A percentile compares a stretch with the other conserved stretches of the same genome.
Conservation (phyloP, 2,329 filamentous ascomycete species). For the Onygenales sp. region DNA sequence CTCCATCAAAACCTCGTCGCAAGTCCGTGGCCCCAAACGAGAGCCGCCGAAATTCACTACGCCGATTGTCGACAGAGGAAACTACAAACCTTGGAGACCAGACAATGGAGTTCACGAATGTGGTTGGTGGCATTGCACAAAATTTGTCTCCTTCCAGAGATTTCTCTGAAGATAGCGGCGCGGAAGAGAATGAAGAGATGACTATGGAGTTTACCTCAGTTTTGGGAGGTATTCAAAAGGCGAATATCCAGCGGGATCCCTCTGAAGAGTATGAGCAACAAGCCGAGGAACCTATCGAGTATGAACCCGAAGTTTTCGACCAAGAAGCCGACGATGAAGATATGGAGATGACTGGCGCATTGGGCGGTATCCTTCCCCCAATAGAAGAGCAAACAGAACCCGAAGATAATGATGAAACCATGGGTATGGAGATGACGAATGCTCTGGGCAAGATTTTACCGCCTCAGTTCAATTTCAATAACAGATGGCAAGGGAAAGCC, state of each 20-base stretch:
- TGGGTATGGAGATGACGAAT: slow-evolving; percentile 60
- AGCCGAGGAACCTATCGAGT: slow-evolving; percentile 9
- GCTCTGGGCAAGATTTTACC: slow-evolving; percentile 54
- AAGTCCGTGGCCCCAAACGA: slow-evolving; percentile 22
- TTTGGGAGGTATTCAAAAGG: slow-evolving; percentile 31
- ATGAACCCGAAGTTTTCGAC: slow-evolving; percentile 6
- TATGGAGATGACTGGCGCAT: slow-evolving; percentile 53
- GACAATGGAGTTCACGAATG: slow-evolving; percentile 39
- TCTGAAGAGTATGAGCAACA: slow-evolving; percentile 9
- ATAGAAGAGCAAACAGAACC: slow-evolving; percentile 30
- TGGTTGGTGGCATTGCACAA: slow-evolving; percentile 30
- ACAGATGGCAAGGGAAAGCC: slow-evolving; percentile 43
- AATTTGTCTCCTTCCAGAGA: slow-evolving; percentile 16
- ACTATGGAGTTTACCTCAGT: slow-evolving; percentile 40
- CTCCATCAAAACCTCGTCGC: slow-evolving; percentile 15
- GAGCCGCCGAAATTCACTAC: slow-evolving; percentile 24
- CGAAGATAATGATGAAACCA: slow-evolving; percentile 35
- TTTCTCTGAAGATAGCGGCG: slow-evolving; percentile 19
- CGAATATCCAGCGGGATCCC: slow-evolving; percentile 2
- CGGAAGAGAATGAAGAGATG: slow-evolving; percentile 35
- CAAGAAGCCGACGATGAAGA: slow-evolving; percentile 23
- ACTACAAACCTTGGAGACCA: slow-evolving; percentile 39
- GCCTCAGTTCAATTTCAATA: slow-evolving; percentile 26
- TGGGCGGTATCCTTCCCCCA: slow-evolving; percentile 35
- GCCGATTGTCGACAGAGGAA: slow-evolving; percentile 33